phyloP scores from a whole-genome alignment of 2,329 filamentous ascomycete genomes.

The Chaetomium sp. region DNA sequence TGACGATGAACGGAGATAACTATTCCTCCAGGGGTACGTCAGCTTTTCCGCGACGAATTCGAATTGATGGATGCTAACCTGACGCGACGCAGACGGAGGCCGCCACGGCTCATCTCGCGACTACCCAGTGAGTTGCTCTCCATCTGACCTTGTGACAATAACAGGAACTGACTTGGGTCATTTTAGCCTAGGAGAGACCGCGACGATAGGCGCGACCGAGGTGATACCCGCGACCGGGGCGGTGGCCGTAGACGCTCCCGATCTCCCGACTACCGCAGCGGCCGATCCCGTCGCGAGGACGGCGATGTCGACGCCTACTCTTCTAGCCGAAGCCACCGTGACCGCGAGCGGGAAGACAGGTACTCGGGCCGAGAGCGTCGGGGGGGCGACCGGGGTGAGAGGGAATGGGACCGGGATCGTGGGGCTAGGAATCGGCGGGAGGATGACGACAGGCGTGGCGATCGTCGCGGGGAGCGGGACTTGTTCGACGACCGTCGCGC shows the following conservation, averaged over 20 bases:
- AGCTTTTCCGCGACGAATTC: constrained; percentile 19
- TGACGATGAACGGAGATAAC: constrained; percentile 73
- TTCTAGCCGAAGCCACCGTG: constrained; percentile 84
- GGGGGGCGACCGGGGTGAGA: constrained; percentile 47
- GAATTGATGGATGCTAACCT: constrained; percentile 23
- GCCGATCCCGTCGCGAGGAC: constrained; percentile 64
- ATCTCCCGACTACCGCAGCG: constrained; percentile 62
- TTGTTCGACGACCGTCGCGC: constrained; percentile 51
- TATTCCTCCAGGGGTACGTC: constrained; percentile 68
- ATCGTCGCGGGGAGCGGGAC: constrained; percentile 35
- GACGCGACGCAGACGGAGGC: constrained; percentile 35
- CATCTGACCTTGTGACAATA: not conserved
- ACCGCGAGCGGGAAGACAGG: constrained; percentile 87
- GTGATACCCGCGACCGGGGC: constrained; percentile 31
- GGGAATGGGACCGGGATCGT: constrained; percentile 70
- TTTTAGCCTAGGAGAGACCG: constrained; percentile 29
- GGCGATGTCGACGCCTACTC: constrained; percentile 75
- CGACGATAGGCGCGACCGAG: constrained; percentile 27
- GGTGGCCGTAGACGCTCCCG: constrained; percentile 69
- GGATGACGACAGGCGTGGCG: constrained; percentile 54
- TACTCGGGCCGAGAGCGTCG: constrained; percentile 65
- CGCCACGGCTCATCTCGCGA: constrained; percentile 49
- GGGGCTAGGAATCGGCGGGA: constrained; percentile 49
- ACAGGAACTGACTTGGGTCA: not conserved
- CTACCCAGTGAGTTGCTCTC: constrained; percentile 43